phyloP scores from a whole-genome alignment of 2,329 filamentous ascomycete genomes.

The Fusarium albosuccineum region DNA sequence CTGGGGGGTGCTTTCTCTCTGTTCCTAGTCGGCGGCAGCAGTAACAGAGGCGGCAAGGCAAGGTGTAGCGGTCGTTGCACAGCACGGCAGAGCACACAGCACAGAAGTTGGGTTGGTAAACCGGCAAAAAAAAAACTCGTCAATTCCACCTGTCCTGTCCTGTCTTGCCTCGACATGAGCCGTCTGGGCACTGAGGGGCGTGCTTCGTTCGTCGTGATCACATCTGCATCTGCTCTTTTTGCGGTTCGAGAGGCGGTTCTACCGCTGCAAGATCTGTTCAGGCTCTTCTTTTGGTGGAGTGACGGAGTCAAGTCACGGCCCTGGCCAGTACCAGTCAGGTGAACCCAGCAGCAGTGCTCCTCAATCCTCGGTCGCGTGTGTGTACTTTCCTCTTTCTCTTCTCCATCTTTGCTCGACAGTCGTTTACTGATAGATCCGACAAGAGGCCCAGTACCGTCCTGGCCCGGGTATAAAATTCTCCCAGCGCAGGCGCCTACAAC shows the following conservation, averaged over 20 bases:
- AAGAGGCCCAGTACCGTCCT: slow-evolving; percentile 6
- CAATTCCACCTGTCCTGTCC: slow-evolving; percentile 2
- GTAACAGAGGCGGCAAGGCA: background rate
- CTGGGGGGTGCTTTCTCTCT: slow-evolving; percentile 20
- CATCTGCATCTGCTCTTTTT: slow-evolving; percentile 31
- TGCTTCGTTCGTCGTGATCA: slow-evolving; percentile 38
- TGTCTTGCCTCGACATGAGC: slow-evolving; percentile 1
- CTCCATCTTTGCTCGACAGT: slow-evolving; percentile 15
- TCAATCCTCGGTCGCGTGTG: slow-evolving; percentile 25
- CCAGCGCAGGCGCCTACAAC: slow-evolving; percentile 30
- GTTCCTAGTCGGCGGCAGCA: slow-evolving; percentile 5
- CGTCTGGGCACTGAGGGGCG: slow-evolving; percentile 33
- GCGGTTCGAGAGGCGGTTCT: slow-evolving; percentile 1
- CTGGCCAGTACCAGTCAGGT: slow-evolving; percentile 34
- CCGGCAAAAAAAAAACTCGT: slow-evolving; percentile 8
- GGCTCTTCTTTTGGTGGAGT: slow-evolving; percentile 34
- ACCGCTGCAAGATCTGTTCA: slow-evolving; percentile 29
- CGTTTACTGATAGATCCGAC: slow-evolving; percentile 13
- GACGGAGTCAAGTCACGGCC: slow-evolving; percentile 30
- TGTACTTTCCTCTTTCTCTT: slow-evolving; percentile 27
- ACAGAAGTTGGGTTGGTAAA: slow-evolving; percentile 31
- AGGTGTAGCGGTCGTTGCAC: no score
- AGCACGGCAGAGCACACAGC: background rate
- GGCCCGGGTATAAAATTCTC: slow-evolving; percentile 45
- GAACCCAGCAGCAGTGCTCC: slow-evolving; percentile 19